Evolutionary conservation across 306 rosid species (phyloP).

Genomic region (Cotoneaster glaucophyllus): DNA sequence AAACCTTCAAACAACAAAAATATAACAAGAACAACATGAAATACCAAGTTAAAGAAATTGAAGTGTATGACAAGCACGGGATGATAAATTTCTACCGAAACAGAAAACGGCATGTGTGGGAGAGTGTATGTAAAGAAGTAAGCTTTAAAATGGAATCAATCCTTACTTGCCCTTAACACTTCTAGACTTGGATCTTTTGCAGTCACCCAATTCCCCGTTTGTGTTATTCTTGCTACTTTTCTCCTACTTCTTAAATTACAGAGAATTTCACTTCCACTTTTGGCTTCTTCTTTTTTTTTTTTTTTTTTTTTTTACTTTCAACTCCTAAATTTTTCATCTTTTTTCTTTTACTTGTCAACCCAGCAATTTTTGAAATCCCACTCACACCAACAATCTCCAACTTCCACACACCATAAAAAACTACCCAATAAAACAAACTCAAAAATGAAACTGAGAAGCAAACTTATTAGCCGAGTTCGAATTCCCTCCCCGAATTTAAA

Average conservation of each 20-base stretch:
- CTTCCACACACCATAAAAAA: background rate
- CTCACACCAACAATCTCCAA: conserved; percentile 9
- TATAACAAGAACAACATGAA: conserved; percentile 7
- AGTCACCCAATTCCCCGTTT: conserved; percentile 14
- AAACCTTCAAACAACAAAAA: conserved; percentile 1
- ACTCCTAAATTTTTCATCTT: background rate
- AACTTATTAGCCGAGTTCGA: background rate
- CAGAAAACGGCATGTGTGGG: background rate
- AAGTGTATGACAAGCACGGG: background rate
- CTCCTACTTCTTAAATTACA: background rate
- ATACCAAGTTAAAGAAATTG: background rate
- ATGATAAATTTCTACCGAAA: conserved; percentile 1
- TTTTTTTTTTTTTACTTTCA: background rate
- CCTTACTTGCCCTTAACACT: conserved; percentile 52
- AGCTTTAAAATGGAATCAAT: conserved; percentile 48
- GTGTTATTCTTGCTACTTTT: conserved; percentile 7
- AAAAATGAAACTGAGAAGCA: background rate
- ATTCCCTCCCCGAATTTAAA: background rate
- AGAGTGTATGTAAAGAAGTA: background rate
- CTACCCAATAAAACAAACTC: background rate
- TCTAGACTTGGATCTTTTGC: conserved; percentile 39
- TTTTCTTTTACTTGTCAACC: background rate
- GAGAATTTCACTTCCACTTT: conserved; percentile 5
- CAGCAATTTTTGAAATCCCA: conserved; percentile 17
- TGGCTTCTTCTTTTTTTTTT: background rate